Evolutionary conservation across 2,329 filamentous ascomycete genomes (phyloP), one percentile per base, ranked within the genome.

Genomic region (Bipolaris gigantea): DNA sequence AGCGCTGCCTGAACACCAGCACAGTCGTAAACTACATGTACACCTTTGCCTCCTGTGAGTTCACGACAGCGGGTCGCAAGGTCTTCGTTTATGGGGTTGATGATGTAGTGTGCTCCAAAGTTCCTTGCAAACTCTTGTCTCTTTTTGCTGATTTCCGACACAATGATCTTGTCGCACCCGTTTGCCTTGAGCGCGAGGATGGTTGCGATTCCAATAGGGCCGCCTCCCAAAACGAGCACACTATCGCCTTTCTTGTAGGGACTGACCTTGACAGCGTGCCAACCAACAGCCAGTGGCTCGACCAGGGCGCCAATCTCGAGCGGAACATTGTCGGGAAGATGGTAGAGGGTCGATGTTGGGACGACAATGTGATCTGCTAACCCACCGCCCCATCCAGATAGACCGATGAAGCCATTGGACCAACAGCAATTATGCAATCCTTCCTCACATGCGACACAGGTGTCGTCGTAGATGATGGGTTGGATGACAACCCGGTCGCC

Each of bases 381-480:
- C 0, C 81, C 81, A 43, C 81, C 79, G 19, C 80, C 80, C 78
- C 79, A 83, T 32, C 78, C 73, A 71, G 77, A 81, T 16, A 83
- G 62, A 1, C 81, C 81, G 6, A 83, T 72, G 62, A 83, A 83
- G 2, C 81, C 81, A 54, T 81, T 81, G 42, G 76, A 78, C 65
- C 81, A 79, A 60, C 81, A 83, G 69, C 80, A 82, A 53, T 83
- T 83, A 50, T 81, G 77, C 18, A 80, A 65, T 0, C 80, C 80
- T n/a, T 79, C 76, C 52, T 76, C 72, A 61, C 82, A 84, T 6
- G 80, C 77, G 10, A 75, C 75, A 62, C 81, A 83, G 11, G 77
- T 78, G 7, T 76, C 77, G 50, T 82, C 80, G 65, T 82, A 83
- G 42, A 83, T 82, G 65, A 81, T 83, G 8, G 81, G 81, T 59